phyloP scores from a whole-genome alignment of 1,139 yeast genomes.

The Geotrichum australiense region DNA sequence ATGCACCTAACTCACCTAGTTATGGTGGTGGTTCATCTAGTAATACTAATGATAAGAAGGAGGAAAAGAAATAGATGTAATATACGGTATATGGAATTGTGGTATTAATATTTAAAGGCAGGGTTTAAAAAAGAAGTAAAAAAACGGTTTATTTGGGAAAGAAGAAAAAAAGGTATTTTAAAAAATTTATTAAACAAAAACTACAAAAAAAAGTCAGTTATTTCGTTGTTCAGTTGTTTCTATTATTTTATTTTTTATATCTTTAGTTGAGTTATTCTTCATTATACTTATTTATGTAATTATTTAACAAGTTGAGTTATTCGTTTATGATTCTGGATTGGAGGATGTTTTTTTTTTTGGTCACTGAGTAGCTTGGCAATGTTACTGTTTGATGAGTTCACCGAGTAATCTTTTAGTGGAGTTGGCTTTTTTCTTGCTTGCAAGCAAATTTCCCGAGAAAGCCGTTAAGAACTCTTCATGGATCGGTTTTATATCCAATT shows the following conservation, averaged over 20 bases:
- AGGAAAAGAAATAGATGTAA: neutral
- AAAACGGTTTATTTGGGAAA: neutral
- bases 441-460: too few relatives aligned
- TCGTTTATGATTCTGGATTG: neutral
- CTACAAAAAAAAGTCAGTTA: too few relatives aligned
- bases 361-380: too few relatives aligned
- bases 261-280: neutral
- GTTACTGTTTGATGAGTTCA: too few relatives aligned
- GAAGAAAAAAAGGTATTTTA: constrained; percentile 1
- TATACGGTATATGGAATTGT: neutral
- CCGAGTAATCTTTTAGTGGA: too few relatives aligned
- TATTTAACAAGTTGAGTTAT: neutral
- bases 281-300: neutral
- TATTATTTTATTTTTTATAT: constrained; percentile 1
- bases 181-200: neutral
- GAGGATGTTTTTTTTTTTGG: neutral
- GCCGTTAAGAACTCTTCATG: too few relatives aligned
- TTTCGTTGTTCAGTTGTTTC: too few relatives aligned
- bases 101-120: too few relatives aligned
- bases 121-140: constrained; percentile 1
- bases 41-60: constrained; percentile 3
- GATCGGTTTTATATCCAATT: too few relatives aligned
- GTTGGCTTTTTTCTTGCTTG: too few relatives aligned
- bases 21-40: constrained; percentile 59
- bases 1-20: constrained; percentile 61